Conservation (phyloP, 495 filamentous ascomycete genomes). For the Lasiosphaeris hirsuta region DNA sequence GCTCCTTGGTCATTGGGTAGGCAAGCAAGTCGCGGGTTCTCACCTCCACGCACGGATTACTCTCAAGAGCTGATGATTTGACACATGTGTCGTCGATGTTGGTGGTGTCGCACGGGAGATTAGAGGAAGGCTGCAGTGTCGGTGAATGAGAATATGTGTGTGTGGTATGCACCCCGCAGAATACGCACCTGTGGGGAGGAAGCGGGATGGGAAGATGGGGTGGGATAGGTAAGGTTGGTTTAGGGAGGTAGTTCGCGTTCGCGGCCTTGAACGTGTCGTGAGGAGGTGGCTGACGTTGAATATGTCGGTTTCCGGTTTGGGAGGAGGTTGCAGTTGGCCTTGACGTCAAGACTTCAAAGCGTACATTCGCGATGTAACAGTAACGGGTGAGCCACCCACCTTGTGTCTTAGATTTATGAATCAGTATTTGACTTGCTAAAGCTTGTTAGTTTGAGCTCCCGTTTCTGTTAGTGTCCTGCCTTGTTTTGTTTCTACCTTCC, state of each 20-base stretch:
- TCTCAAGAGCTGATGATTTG: no score
- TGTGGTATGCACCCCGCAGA: no score
- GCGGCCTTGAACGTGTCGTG: not conserved
- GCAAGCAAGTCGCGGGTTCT: no score
- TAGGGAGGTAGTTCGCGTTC: not conserved
- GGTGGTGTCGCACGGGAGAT: no score
- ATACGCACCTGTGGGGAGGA: no score
- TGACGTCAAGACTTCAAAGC: not conserved
- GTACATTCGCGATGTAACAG: slow-evolving; percentile 4
- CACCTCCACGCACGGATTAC: no score
- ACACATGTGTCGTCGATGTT: no score
- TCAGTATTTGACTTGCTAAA: not conserved
- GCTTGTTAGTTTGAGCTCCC: not conserved
- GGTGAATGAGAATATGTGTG: no score
- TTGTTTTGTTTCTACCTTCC: no score
- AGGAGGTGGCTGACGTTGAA: not conserved
- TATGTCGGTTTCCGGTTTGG: not conserved
- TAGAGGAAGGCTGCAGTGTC: no score
- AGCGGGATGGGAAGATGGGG: no score
- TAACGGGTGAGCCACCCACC: not conserved
- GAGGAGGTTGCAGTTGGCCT: not conserved
- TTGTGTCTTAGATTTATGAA: not conserved
- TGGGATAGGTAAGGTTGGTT: not conserved
- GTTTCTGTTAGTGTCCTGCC: not conserved
- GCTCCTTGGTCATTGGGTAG: no score